These are phyloP conservation scores for Stylonectria norvegica DNA, from an alignment of 2,329 filamentous ascomycete species.

Conservation along the genomic window DNA sequence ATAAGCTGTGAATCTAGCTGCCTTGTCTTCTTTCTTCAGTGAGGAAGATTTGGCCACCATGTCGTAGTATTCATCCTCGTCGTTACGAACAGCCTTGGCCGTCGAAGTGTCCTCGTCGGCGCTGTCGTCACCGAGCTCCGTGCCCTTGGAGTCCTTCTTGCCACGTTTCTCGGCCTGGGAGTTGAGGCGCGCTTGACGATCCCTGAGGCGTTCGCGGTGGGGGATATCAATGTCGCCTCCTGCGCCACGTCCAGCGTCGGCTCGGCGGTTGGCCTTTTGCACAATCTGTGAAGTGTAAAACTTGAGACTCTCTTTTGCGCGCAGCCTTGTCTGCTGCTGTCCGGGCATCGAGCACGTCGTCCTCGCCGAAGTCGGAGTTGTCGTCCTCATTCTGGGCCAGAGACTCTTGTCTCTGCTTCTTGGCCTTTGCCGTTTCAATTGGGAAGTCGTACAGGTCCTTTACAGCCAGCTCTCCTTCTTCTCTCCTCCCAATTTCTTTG, in stretches of 20 bases:
- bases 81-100: slow-evolving; percentile 50
- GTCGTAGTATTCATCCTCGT: slow-evolving; percentile 82
- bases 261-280: slow-evolving; percentile 86
- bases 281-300: slow-evolving; percentile 99
- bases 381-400: slow-evolving; percentile 49
- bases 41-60: slow-evolving; percentile 70
- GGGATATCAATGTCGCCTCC: slow-evolving; percentile 82
- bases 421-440: slow-evolving; percentile 48
- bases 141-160: slow-evolving; percentile 60
- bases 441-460: slow-evolving; percentile 65
- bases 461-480: slow-evolving; percentile 66
- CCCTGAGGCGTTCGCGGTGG: slow-evolving; percentile 81
- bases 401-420: slow-evolving; percentile 31
- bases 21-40: slow-evolving; percentile 72
- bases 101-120: slow-evolving; percentile 62
- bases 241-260: slow-evolving; percentile 66
- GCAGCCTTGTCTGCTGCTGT: slow-evolving; percentile 83
- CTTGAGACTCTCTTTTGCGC: slow-evolving; percentile 85
- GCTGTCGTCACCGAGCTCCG: slow-evolving; percentile 65
- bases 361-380: slow-evolving; percentile 91
- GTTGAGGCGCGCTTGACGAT: slow-evolving; percentile 81
- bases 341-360: slow-evolving; percentile 71
- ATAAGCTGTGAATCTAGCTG: slow-evolving; percentile 52
- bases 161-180: slow-evolving; percentile 85
- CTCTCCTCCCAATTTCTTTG: slow-evolving; percentile 45